Evolutionary conservation across 106 monocot genomes (phyloP), one percentile per base, ranked within the genome.

Genomic region (Vanilla planifolia): DNA sequence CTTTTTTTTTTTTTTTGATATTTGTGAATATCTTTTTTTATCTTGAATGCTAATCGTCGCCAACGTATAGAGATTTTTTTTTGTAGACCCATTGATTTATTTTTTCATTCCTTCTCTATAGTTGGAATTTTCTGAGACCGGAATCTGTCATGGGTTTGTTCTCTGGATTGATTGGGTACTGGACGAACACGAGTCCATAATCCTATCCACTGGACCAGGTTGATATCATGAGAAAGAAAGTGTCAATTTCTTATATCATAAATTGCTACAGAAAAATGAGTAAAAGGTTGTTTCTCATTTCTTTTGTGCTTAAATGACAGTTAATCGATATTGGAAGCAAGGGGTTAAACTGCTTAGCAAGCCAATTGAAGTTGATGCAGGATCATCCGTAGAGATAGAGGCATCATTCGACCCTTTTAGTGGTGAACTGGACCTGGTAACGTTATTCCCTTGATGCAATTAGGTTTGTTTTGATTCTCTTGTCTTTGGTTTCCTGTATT

Each of bases 101-200:
- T n/a, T n/a, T n/a, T n/a, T n/a, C n/a, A n/a, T n/a, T n/a, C 20
- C 34, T 6, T 51, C 56, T 70, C 40, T 70, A 35, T 73, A 96
- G 96, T 71, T 91, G 51, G 48, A 59, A 15, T 91, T 98, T 72
- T 70, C 58, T 7, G 68, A 67, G 3, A 24, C 63, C 3, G 96
- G 96, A 60, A 15, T 75, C 23, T 98, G 96, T 64, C 96, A 98
- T 73, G 96, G 96, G 47, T 88, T 98, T 75, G 96, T 68, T 2
- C 67, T 98, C 57, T 98, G 96, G 96, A 91, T 98, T 20, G 96
- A 98, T 63, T 98, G 96, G 96, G 73, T 87, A 20, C 34, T 98
- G 7, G 79, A 91, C 61, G 75, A 82, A 42, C 68, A 46, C 21
- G 75, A 68, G 24, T 79, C 86, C 55, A 73, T 70, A 53, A 16